Evolutionary conservation across 352 stramenopile genomes (phyloP).

Genomic region (Globisporangium abappressorium): DNA sequence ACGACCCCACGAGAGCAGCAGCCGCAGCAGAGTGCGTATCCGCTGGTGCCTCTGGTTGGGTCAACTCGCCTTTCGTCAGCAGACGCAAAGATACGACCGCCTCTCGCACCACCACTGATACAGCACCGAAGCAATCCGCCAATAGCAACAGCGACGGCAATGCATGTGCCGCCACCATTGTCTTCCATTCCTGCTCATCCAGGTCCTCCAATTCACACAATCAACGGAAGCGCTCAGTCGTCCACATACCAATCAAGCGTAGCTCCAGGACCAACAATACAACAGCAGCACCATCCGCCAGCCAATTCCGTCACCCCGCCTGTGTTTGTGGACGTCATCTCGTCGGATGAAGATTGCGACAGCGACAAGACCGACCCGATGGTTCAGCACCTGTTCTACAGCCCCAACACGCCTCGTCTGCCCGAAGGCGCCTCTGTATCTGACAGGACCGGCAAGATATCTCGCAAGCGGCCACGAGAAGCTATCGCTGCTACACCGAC

Average conservation of each 20-base stretch:
- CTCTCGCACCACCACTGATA: neutral
- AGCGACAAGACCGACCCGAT: slow-evolving; percentile 73
- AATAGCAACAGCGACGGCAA: neutral
- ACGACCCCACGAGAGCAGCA: neutral
- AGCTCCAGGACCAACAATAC: neutral
- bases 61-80: neutral
- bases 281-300: neutral
- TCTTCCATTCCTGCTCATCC: neutral
- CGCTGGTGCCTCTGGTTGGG: neutral
- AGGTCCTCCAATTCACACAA: neutral
- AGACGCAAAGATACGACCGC: neutral
- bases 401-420: slow-evolving; percentile 53
- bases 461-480: slow-evolving; percentile 36
- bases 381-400: slow-evolving; percentile 77
- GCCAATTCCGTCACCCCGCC: slow-evolving; percentile 13
- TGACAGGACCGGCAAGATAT: neutral
- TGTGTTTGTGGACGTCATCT: slow-evolving; percentile 61
- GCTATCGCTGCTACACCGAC: neutral
- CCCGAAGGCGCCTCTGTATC: neutral
- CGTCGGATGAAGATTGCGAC: slow-evolving; percentile 51
- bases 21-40: slow-evolving; percentile 4
- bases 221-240: neutral
- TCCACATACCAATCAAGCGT: neutral
- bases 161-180: neutral
- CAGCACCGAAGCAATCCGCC: neutral